Conservation (phyloP, 306 rosid genomes). For the Senna siamea region DNA sequence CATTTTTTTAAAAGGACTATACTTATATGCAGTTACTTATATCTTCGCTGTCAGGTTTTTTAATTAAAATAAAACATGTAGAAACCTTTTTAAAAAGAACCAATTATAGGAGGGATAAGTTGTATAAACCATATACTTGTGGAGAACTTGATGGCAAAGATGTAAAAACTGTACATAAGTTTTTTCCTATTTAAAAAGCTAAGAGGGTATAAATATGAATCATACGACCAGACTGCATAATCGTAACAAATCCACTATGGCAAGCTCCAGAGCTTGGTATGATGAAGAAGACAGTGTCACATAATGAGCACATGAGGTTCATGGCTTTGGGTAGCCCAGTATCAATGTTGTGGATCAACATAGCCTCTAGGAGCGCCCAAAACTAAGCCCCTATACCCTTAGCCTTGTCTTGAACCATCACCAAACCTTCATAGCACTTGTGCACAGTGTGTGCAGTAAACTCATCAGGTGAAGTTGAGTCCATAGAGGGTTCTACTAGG, state of each 20-base stretch:
- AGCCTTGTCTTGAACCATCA: conserved; percentile 82
- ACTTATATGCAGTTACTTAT: too few relatives aligned
- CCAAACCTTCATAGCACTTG: conserved; percentile 81
- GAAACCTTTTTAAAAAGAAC: too few relatives aligned
- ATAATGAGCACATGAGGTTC: conserved; percentile 74
- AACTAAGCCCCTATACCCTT: conserved; percentile 98
- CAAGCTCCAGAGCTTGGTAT: conserved; percentile 53
- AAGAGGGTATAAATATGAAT: too few relatives aligned
- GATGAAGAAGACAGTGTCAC: conserved; percentile 85
- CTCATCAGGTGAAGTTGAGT: conserved; percentile 59
- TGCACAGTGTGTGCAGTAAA: conserved; percentile 66
- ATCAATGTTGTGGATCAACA: conserved; percentile 64
- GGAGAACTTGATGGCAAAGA: too few relatives aligned
- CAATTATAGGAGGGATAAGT: too few relatives aligned
- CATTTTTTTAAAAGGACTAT: too few relatives aligned
- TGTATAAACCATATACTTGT: too few relatives aligned
- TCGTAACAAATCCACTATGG: conserved; percentile 59
- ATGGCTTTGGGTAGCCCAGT: conserved; percentile 88
- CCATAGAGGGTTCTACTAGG: conserved; percentile 35
- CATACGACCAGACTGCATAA: conserved; percentile 29
- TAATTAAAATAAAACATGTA: too few relatives aligned
- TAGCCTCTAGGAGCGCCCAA: conserved; percentile 87
- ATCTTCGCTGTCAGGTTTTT: too few relatives aligned
- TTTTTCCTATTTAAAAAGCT: too few relatives aligned
- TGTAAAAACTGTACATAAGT: too few relatives aligned